phyloP scores from a whole-genome alignment of 352 stramenopile genomes.

The Phytophthora podocarpi region DNA sequence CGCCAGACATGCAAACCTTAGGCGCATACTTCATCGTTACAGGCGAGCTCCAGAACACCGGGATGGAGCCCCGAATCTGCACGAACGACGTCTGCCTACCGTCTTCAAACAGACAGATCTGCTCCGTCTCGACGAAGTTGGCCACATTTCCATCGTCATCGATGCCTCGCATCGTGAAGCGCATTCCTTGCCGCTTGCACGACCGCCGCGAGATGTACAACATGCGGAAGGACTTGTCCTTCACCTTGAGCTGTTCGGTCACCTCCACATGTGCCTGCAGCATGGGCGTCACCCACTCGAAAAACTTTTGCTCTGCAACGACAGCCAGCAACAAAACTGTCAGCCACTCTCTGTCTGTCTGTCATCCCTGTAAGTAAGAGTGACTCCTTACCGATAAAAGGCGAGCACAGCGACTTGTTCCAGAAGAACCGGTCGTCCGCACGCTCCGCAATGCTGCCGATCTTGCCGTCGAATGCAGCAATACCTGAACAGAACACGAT shows the following conservation, averaged over 20 bases:
- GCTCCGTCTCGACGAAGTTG: conserved; percentile 97
- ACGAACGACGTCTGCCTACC: conserved; percentile 65
- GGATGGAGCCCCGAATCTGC: conserved; percentile 95
- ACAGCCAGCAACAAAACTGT: conserved; percentile 7
- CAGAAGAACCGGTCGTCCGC: conserved; percentile 93
- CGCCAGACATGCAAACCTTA: conserved; percentile 68
- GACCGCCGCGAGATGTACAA: conserved; percentile 79
- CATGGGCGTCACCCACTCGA: conserved; percentile 82
- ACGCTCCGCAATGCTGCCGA: conserved; percentile 62
- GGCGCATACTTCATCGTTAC: conserved; percentile 95
- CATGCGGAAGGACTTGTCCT: conserved; percentile 63
- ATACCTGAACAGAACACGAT: conserved; percentile 44
- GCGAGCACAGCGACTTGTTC: conserved; percentile 82
- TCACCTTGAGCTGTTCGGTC: conserved; percentile 50
- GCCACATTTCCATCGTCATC: conserved; percentile 91
- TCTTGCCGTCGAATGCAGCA: conserved; percentile 52
- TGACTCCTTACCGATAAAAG: conserved; percentile 56
- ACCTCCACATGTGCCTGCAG: conserved; percentile 70
- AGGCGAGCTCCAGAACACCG: conserved; percentile 91
- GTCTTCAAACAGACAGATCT: conserved; percentile 85
- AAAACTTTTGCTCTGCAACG: conserved; percentile 71
- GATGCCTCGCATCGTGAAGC: conserved; percentile 94
- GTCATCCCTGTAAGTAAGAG: not conserved
- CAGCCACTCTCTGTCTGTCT: too few species aligned
- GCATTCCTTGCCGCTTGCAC: conserved; percentile 84